Conservation (phyloP, 495 filamentous ascomycete genomes). For the Penicillium herquei region DNA sequence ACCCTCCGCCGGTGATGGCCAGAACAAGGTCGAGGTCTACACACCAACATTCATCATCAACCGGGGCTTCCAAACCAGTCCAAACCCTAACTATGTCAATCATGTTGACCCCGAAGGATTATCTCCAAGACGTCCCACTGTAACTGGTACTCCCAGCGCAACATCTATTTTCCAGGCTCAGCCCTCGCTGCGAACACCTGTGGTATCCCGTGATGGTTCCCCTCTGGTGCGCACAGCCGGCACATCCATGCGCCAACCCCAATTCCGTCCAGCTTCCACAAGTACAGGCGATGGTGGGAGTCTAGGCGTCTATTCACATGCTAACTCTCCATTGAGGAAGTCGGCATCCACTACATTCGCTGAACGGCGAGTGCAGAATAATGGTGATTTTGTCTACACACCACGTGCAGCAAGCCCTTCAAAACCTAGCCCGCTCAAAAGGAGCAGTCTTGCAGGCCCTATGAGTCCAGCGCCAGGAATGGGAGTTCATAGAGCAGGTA, state of each 20-base stretch:
- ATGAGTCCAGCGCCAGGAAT: conserved; percentile 27
- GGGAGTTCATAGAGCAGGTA: conserved; percentile 26
- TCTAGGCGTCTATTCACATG: conserved; percentile 74
- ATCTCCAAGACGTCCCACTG: conserved; percentile 31
- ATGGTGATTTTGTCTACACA: conserved; percentile 38
- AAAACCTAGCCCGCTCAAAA: conserved; percentile 44
- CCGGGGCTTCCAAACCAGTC: conserved; percentile 78
- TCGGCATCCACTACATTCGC: conserved; percentile 43
- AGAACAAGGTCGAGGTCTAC: conserved; percentile 64
- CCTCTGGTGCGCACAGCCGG: conserved; percentile 45
- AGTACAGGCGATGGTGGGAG: conserved; percentile 69
- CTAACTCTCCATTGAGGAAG: conserved; percentile 79
- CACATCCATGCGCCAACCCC: conserved; percentile 56
- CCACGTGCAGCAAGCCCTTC: conserved; percentile 38
- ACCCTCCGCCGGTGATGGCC: conserved; percentile 44
- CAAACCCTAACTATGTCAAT: conserved; percentile 82
- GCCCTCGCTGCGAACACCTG: conserved; percentile 41
- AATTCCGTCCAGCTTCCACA: conserved; percentile 45
- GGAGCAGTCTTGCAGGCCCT: conserved; percentile 40
- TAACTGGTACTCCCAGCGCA: conserved; percentile 25
- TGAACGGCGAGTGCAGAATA: conserved; percentile 36
- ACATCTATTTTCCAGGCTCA: conserved; percentile 26
- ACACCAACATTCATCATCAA: conserved; percentile 77
- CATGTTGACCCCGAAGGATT: conserved; percentile 71
- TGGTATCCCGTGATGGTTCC: conserved; percentile 49